Evolutionary conservation across 148 eudicot genomes (phyloP), one percentile per base, ranked within the genome.

Genomic region (Agrostemma githago): DNA sequence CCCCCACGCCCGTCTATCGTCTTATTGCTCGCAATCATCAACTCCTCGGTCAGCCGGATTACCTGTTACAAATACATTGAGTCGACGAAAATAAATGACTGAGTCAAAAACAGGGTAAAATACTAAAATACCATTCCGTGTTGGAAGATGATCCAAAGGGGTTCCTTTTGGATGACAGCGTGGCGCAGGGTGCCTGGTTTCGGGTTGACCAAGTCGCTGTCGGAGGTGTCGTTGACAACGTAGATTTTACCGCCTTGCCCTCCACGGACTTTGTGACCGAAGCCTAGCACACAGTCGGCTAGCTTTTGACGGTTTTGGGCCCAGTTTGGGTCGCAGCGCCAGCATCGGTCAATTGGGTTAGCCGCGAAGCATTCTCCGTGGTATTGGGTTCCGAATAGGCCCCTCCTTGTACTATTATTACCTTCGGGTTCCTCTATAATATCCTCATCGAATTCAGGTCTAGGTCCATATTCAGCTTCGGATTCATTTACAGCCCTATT

Each of bases 1-100:
- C 79, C 84, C 0, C 89, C 89, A 7, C 89, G 86, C 5, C 82
- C 89, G 41, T 87, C 89, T 0, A 87, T 66, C 6, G 89, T 87
- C 85, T 87, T 87, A 71, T 84, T n/a, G 75, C 85, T 78, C 2
- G 84, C 59, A 41, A 87, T 58, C 7, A 87, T 57, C 0, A 87
- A 83, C 80, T 87, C 89, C 41, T 84, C 38, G 2, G 39, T 77
- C 0, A 87, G 77, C 82, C 12, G 77, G 10, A 86, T 83, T 15
- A 75, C 34, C 34, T 26, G 34, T 26, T 26, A 26, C 34, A 26
- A 26, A 26, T n/a, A n/a, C n/a, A n/a, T n/a, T n/a, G n/a, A n/a
- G n/a, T n/a, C n/a, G n/a, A n/a, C n/a, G n/a, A n/a, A n/a, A n/a
- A n/a, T n/a, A 26, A 26, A 26, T 26, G 34, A 26, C 34, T 26